Base-by-base conservation (phyloP, 306 rosid genomes). In the Erythrophleum fordii region DNA sequence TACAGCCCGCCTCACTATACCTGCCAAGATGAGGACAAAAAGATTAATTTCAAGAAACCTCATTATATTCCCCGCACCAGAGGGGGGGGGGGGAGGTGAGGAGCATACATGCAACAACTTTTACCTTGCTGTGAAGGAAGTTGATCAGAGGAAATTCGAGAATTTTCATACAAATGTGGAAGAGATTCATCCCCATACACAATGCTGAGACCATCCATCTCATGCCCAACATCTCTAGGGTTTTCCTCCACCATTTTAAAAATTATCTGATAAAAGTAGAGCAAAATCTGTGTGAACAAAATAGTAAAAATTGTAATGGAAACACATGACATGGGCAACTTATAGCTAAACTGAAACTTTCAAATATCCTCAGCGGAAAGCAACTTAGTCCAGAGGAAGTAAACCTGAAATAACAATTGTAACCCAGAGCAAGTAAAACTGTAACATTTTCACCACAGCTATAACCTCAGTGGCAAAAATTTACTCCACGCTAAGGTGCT, bases 211-310 rank as follows among this genome's bases (percentile, higher is more conserved):
- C 96, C 98, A 80, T 95, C 99, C 98, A 95, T 95, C 82, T 93
- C 99, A 85, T 90, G 98, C 60, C 99, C 99, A 73, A 95, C 96
- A 82, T 93, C 99, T 81, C 99, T 90, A 48, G 99, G 99, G 76
- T 95, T 95, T 86, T 93, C 99, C 88, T 95, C 99, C 61, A 95
- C 98, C 99, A 95, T 95, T 88, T 95, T 95, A 76, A 86, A 95
- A 77, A 95, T 95, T 59, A 95, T 90, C 99, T 95, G 85, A 83
- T 69, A 76, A 61, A 82, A 58, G 59, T 75, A 81, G 48, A 64
- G 69, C 42, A 51, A 65, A n/a, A 81, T 34, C 52, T 62, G 8
- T 52, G 29, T 20, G 75, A 75, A 59, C 53, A 68, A 28, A 23
- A 44, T 67, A 22, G 16, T 56, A 46, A 16, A 45, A 53, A 11